Conservation (phyloP, 2,329 filamentous ascomycete species). For the Calonectria montana region DNA sequence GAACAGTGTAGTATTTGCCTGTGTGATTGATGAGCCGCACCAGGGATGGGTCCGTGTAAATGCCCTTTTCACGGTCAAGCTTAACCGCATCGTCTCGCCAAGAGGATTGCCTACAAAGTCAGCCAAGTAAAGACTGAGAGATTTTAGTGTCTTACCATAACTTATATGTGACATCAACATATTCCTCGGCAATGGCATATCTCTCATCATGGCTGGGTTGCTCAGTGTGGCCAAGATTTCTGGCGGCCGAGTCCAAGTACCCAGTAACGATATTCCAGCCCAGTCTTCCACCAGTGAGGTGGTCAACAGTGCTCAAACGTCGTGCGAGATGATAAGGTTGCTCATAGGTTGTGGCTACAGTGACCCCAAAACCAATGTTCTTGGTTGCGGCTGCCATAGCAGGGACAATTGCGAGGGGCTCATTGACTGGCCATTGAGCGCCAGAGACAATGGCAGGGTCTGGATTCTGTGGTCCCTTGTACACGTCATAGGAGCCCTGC, state of each 20-base stretch:
- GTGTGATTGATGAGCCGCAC: slow-evolving; percentile 72
- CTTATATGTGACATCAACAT: slow-evolving; percentile 68
- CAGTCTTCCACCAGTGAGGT: slow-evolving; percentile 70
- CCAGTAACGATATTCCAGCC: slow-evolving; percentile 70
- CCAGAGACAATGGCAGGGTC: slow-evolving; percentile 70
- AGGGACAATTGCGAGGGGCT: slow-evolving; percentile 69
- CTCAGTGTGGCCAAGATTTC: slow-evolving; percentile 68
- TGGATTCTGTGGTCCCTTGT: slow-evolving; percentile 64
- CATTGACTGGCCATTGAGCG: slow-evolving; percentile 79
- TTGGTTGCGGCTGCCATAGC: slow-evolving; percentile 76
- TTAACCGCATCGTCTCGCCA: slow-evolving; percentile 72
- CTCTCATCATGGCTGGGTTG: slow-evolving; percentile 63
- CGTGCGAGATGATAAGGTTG: slow-evolving; percentile 75
- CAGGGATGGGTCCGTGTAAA: slow-evolving; percentile 57
- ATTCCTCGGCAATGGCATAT: slow-evolving; percentile 71
- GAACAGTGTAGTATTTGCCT: slow-evolving; percentile 69
- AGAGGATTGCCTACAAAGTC: slow-evolving; percentile 52
- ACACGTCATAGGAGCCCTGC: slow-evolving; percentile 74
- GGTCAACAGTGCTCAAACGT: slow-evolving; percentile 74
- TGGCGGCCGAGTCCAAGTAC: slow-evolving; percentile 74
- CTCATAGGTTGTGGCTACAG: slow-evolving; percentile 75
- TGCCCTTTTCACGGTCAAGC: slow-evolving; percentile 61
- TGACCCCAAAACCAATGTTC: slow-evolving; percentile 76
- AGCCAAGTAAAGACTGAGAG: not conserved
- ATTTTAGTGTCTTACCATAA: slow-evolving; percentile 59